Evolutionary conservation across 352 stramenopile genomes (phyloP).

Genomic region (Globisporangium recalcitrans): DNA sequence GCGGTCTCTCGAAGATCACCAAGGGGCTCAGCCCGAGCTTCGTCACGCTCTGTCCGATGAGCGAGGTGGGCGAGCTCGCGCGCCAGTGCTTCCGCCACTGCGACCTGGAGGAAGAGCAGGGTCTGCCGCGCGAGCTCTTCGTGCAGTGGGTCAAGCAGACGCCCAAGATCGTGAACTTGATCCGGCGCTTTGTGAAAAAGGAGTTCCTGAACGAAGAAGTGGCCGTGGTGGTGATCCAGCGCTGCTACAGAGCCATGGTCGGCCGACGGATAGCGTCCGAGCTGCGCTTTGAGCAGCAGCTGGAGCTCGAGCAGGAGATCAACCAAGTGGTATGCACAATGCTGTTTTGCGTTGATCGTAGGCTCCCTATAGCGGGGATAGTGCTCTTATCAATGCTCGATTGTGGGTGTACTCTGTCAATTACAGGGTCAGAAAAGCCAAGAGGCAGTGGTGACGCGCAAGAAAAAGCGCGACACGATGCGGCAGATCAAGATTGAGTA

Average conservation of each 20-base stretch:
- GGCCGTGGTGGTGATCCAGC: constrained; percentile 45
- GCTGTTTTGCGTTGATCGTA: not conserved
- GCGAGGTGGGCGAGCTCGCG: constrained; percentile 51
- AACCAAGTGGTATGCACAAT: constrained; percentile 25
- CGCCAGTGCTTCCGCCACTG: constrained; percentile 59
- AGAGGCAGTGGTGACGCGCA: constrained; percentile 55
- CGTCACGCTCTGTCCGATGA: constrained; percentile 48
- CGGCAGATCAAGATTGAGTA: constrained; percentile 66
- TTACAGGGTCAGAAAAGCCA: constrained; percentile 47
- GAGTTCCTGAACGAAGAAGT: constrained; percentile 59
- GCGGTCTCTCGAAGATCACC: constrained; percentile 62
- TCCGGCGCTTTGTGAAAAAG: constrained; percentile 65
- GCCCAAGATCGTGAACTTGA: constrained; percentile 64
- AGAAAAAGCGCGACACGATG: constrained; percentile 59
- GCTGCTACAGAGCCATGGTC: constrained; percentile 49
- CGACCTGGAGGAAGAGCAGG: constrained; percentile 63
- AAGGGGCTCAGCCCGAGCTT: constrained; percentile 53
- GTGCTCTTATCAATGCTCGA: no score
- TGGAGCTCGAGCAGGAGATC: constrained; percentile 53
- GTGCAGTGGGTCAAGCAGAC: constrained; percentile 61
- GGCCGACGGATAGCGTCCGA: constrained; percentile 42
- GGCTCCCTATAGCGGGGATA: not conserved
- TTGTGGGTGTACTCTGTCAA: not conserved
- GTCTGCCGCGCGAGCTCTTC: constrained; percentile 47
- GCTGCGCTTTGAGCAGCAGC: constrained; percentile 43